Evolutionary conservation across 106 monocot species (phyloP).

Genomic region (Acorus gramineus): DNA sequence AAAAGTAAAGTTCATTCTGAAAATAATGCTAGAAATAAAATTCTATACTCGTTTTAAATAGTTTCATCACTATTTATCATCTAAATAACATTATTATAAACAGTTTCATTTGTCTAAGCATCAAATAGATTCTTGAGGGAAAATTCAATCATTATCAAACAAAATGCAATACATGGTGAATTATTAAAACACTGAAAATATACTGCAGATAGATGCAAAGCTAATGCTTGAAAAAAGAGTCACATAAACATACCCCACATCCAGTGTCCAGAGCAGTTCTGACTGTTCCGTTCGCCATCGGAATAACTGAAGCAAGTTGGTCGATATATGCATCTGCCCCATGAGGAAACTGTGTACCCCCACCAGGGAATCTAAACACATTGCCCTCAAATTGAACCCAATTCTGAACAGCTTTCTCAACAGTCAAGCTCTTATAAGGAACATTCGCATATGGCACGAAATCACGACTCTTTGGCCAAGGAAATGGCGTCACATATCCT

Average conservation of each 20-base stretch:
- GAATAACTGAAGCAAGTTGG: slow-evolving; percentile 16
- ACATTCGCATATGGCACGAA: slow-evolving; percentile 11
- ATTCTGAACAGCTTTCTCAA: slow-evolving; percentile 22
- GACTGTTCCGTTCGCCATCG: slow-evolving; percentile 11
- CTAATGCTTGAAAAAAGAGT: background rate
- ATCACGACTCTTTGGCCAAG: slow-evolving; percentile 18
- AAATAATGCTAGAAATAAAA: too few species aligned
- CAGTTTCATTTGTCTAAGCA: too few species aligned
- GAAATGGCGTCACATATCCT: slow-evolving; percentile 14
- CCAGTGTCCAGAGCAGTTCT: slow-evolving; percentile 19
- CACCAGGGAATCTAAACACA: slow-evolving; percentile 15
- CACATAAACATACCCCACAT: slow-evolving; percentile 5
- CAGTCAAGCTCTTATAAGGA: slow-evolving; percentile 17
- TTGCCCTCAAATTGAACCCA: slow-evolving; percentile 19
- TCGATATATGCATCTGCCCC: slow-evolving; percentile 14
- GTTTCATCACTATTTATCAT: too few species aligned
- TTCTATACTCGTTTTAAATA: too few species aligned
- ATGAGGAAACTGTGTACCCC: slow-evolving; percentile 15
- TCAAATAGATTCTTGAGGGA: too few species aligned
- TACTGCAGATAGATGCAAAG: background rate
- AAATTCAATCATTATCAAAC: too few species aligned
- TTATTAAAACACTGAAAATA: too few species aligned
- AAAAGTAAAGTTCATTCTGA: too few species aligned
- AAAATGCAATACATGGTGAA: too few species aligned
- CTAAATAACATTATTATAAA: too few species aligned